phyloP scores from a whole-genome alignment of 2,329 filamentous ascomycete species.

The Xylaria multiplex region DNA sequence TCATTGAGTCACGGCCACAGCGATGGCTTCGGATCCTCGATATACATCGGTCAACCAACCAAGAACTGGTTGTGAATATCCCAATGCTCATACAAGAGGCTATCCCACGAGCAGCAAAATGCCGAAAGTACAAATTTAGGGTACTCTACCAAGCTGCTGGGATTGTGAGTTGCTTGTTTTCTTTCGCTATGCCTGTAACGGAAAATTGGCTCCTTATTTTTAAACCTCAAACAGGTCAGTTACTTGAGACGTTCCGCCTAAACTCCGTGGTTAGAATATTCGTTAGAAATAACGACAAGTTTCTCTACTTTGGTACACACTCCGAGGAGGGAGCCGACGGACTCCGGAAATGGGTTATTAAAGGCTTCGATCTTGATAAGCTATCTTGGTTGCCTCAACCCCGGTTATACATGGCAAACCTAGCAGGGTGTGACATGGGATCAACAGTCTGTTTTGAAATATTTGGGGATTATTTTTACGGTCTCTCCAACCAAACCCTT shows the following conservation, averaged over 20 bases:
- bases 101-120: conserved; percentile 50
- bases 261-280: conserved; percentile 67
- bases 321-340: conserved; percentile 63
- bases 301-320: conserved; percentile 74
- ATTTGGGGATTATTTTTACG: conserved; percentile 73
- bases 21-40: conserved; percentile 66
- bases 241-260: conserved; percentile 57
- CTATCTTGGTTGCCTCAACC: conserved; percentile 52
- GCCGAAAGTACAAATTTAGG: conserved; percentile 58
- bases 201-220: conserved; percentile 65
- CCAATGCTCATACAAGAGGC: conserved; percentile 53
- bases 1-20: conserved; percentile 54
- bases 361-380: conserved; percentile 59
- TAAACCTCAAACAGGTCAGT: conserved; percentile 51
- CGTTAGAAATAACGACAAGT: conserved; percentile 69
- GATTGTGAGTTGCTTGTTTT: conserved; percentile 67
- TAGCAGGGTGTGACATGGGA: conserved; percentile 73
- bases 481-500: conserved; percentile 71
- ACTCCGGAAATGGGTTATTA: conserved; percentile 70
- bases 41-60: conserved; percentile 58
- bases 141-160: conserved; percentile 67
- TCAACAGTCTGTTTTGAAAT: conserved; percentile 78
- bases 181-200: conserved; percentile 51
- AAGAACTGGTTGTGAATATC: conserved; percentile 68
- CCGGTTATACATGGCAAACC: conserved; percentile 63